Evolutionary conservation across 129 eudicot species (phyloP).

Genomic region (Sambucus nigra): DNA sequence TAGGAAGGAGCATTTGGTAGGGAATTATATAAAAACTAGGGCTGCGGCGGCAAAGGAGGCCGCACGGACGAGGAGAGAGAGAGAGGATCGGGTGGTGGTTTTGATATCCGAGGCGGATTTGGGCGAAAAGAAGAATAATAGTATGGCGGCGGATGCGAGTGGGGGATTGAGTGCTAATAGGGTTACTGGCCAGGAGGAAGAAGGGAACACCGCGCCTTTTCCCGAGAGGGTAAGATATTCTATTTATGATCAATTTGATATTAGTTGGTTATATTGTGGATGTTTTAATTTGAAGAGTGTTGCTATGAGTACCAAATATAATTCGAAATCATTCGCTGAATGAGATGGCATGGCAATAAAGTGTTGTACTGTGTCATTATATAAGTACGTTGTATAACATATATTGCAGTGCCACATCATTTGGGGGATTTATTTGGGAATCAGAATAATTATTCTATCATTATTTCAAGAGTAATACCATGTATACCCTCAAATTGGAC

Average conservation of each 20-base stretch:
- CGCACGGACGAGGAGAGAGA: constrained; percentile 21
- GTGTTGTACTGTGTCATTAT: too few species aligned
- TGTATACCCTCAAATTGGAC: too few species aligned
- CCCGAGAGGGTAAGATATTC: constrained; percentile 51
- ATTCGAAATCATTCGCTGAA: too few species aligned
- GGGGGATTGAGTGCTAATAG: constrained; percentile 73
- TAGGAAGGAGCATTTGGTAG: constrained; percentile 36
- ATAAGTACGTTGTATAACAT: too few species aligned
- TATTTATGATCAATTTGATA: background rate
- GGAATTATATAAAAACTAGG: constrained; percentile 43
- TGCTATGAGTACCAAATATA: too few species aligned
- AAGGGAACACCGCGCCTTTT: constrained; percentile 52
- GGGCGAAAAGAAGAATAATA: constrained; percentile 4
- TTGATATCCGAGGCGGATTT: constrained; percentile 18
- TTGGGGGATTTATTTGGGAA: too few species aligned
- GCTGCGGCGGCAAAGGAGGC: constrained; percentile 44
- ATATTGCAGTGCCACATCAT: too few species aligned
- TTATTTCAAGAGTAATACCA: too few species aligned
- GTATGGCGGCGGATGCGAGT: constrained; percentile 61
- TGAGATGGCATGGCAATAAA: too few species aligned
- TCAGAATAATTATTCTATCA: too few species aligned
- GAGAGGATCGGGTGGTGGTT: constrained; percentile 13
- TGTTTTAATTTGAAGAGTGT: too few species aligned
- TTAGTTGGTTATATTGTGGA: background rate
- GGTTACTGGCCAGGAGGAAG: constrained; percentile 49